Evolutionary conservation across 805 yeast genomes (phyloP), one percentile per base, ranked within the genome.

Genomic region (Sungouiozyma ichnusensis): DNA sequence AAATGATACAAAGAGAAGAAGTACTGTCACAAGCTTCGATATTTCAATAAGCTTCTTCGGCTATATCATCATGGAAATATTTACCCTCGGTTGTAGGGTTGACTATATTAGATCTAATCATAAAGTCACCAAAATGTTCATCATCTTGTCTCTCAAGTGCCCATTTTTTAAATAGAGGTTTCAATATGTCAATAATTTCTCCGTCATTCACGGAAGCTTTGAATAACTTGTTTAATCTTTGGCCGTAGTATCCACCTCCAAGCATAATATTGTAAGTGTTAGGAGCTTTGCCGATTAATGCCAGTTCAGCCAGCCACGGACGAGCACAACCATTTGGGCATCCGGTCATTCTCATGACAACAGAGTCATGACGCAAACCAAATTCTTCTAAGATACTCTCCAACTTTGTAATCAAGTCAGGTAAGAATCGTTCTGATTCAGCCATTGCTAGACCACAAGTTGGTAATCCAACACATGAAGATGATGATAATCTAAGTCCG

Each of bases 401-500:
- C 46, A 90, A 67, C 66, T 87, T 85, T 48, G 81, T 64, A 51
- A 90, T 76, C 54, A 90, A 72, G 39, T 72, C 80, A 7, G 97
- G 97, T 55, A 90, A 71, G 44, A 67, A 70, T 60, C 97, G 79
- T 69, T 90, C 97, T 42, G 94, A 82, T 68, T 90, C 97, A 29
- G 97, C 97, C 97, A 90, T 87, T 16, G 97, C 97, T 58, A 90
- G 75, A 52, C 97, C 97, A 77, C 97, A 90, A 1, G 97, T 90
- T 52, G 97, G 97, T 76, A 90, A 80, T 2, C 96, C 97, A 45
- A 90, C 97, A 76, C 97, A 90, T 0, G 97, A 94, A 19, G 95
- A 87, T 6, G 96, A 85, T 8, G 95, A 81, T 44, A 86, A 72
- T 63, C 97, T 78, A 57, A 90, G 71, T 3, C 83, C 94, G 43